Evolutionary conservation across 352 stramenopile genomes (phyloP).

Genomic region (Phytopythium oedochilum): DNA sequence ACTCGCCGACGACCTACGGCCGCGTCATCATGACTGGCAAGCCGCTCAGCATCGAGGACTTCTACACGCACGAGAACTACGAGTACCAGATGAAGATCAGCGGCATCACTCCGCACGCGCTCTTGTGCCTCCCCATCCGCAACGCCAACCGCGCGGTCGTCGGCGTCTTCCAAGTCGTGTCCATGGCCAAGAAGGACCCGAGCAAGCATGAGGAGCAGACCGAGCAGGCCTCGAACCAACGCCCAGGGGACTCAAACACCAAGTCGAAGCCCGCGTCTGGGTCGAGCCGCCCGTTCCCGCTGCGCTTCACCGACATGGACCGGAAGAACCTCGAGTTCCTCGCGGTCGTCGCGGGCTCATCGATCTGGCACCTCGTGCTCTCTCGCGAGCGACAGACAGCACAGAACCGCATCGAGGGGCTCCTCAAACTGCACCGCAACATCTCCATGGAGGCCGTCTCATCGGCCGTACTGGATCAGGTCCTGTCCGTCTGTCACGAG

Average conservation of each 20-base stretch:
- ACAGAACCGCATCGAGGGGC: slow-evolving; percentile 61
- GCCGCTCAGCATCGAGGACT: slow-evolving; percentile 45
- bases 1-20: slow-evolving; percentile 58
- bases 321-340: slow-evolving; percentile 52
- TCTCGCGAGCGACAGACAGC: slow-evolving; percentile 58
- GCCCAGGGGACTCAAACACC: background rate
- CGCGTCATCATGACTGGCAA: slow-evolving; percentile 65
- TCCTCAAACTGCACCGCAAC: slow-evolving; percentile 67
- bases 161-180: slow-evolving; percentile 45
- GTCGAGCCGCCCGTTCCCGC: background rate
- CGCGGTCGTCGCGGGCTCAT: slow-evolving; percentile 43
- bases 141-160: slow-evolving; percentile 63
- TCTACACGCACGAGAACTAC: slow-evolving; percentile 56
- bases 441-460: slow-evolving; percentile 68
- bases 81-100: slow-evolving; percentile 32
- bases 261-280: background rate
- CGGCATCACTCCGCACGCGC: slow-evolving; percentile 28
- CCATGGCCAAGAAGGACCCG: slow-evolving; percentile 1
- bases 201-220: background rate
- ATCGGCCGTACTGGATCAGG: slow-evolving; percentile 49
- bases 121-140: slow-evolving; percentile 62
- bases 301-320: slow-evolving; percentile 37
- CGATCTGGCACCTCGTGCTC: slow-evolving; percentile 66
- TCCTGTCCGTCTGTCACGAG: slow-evolving; percentile 68
- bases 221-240: background rate